These are phyloP conservation scores for Sisymbrium irio DNA, from an alignment of 345 rosid genomes.

Conservation along the genomic window DNA sequence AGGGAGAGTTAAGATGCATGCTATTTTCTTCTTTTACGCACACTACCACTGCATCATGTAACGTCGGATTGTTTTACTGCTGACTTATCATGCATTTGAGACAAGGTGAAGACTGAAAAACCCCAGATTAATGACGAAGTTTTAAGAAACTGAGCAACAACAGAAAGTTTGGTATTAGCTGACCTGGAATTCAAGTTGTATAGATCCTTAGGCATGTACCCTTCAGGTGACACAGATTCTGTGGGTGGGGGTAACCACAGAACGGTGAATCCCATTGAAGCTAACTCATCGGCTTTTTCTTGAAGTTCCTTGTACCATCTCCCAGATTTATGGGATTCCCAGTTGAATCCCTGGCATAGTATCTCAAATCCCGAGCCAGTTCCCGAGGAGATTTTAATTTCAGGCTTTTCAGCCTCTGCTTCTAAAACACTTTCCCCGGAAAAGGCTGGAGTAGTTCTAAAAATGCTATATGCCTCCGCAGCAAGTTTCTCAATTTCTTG, in stretches of 20 bases:
- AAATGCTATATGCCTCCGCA: constrained; percentile 95
- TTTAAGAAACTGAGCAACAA: neutral
- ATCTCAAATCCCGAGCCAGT: constrained; percentile 88
- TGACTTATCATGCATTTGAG: too few species aligned
- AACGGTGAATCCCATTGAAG: constrained; percentile 79
- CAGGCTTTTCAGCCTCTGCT: constrained; percentile 39
- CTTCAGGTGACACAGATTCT: constrained; percentile 98
- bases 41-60: neutral
- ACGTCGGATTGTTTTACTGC: neutral
- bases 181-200: constrained; percentile 92
- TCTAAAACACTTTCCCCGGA: constrained; percentile 49
- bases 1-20: neutral
- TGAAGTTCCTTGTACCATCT: constrained; percentile 81
- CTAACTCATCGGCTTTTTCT: constrained; percentile 66
- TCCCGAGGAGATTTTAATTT: constrained; percentile 59
- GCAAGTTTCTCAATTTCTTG: constrained; percentile 95
- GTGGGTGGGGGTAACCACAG: constrained; percentile 97
- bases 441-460: constrained; percentile 68
- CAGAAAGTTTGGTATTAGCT: neutral
- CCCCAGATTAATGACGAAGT: neutral
- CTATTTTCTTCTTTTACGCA: neutral
- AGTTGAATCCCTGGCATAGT: constrained; percentile 91
- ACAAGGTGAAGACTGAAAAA: constrained; percentile 2
- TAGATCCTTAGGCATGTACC: constrained; percentile 95
- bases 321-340: constrained; percentile 94